Conservation (phyloP, 23 red algal genomes). For the Cyanidiococcus yangmingshanensis region DNA sequence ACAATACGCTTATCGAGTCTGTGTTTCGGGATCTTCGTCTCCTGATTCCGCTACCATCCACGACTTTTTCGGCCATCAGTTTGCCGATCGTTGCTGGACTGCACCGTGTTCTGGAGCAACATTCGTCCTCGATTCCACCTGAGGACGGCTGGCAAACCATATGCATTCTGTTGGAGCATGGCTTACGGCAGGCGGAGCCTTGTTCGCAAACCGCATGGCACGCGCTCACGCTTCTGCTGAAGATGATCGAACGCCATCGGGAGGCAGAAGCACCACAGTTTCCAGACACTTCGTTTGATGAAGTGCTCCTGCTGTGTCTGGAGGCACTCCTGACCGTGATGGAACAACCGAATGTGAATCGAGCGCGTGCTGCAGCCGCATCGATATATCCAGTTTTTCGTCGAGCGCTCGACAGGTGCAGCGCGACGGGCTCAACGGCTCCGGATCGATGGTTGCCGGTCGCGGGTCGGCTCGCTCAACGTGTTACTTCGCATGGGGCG, state of each 20-base stretch:
- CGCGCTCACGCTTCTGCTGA: neutral
- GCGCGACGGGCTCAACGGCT: slow-evolving; percentile 37
- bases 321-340: neutral
- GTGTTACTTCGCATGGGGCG: slow-evolving; percentile 28
- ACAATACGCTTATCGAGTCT: slow-evolving; percentile 17
- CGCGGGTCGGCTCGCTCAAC: neutral
- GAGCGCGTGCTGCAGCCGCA: neutral
- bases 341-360: neutral
- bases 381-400: neutral
- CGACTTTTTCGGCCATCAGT: slow-evolving; percentile 37
- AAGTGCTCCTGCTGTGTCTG: neutral
- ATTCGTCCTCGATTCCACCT: slow-evolving; percentile 39
- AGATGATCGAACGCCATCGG: neutral
- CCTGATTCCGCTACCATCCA: slow-evolving; percentile 43
- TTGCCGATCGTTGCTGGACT: slow-evolving; percentile 53
- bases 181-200: neutral
- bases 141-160: slow-evolving; percentile 72
- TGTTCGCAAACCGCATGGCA: neutral
- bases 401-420: slow-evolving; percentile 32
- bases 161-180: neutral
- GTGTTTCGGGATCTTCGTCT: slow-evolving; percentile 60
- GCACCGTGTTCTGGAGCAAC: slow-evolving; percentile 41
- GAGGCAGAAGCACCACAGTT: neutral
- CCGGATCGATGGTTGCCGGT: neutral
- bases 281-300: too few relatives aligned